Base-by-base conservation (phyloP, 192 early-diverging fungal genomes). In the Lobosporangium transversale region DNA sequence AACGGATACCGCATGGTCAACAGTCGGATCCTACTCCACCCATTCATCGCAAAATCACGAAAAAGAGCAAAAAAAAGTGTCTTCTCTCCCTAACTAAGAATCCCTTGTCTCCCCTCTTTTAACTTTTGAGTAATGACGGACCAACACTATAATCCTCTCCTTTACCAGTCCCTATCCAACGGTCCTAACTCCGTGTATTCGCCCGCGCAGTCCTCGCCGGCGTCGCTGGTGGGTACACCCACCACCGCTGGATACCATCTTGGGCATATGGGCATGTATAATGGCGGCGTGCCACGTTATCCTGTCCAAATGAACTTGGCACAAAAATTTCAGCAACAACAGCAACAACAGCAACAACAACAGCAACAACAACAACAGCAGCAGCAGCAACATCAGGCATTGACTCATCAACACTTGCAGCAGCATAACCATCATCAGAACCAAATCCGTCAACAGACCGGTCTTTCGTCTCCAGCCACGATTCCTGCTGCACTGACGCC, bases 261-360 rank as follows among this genome's bases (percentile, higher is more conserved):
- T n/a, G 57, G 58, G 23, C 73, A 76, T 43, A 66, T 76, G 64
- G 58, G 75, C 30, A 68, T 79, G 65, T 83, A 83, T 47, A 70
- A 70, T 31, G 68, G 74, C 33, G 63, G 62, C 0, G 69, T 84
- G 30, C 66, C 83, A 4, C 78, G 81, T 12, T 85, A 82, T 43
- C 80, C 83, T 20, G 76, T 85, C 17, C 78, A 82, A 47, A 79
- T 81, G 76, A 82, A 80, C 54, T 51, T 85, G n/a, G 66, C 80
- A 10, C 83, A 85, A 68, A 80, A 85, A 68, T 60, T 80, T 12
- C 83, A 78, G 29, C 80, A 67, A 37, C 85, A 81, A 70, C 85
- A 65, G 63, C 89, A 62, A 75, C 83, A 80, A 64, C 85, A 78
- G 10, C 60, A 71, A 33, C 65, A 80, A 40, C 61, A 68, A 27